Evolutionary conservation across 2,329 filamentous ascomycete genomes (phyloP).

Genomic region (Diaporthe humulicola): DNA sequence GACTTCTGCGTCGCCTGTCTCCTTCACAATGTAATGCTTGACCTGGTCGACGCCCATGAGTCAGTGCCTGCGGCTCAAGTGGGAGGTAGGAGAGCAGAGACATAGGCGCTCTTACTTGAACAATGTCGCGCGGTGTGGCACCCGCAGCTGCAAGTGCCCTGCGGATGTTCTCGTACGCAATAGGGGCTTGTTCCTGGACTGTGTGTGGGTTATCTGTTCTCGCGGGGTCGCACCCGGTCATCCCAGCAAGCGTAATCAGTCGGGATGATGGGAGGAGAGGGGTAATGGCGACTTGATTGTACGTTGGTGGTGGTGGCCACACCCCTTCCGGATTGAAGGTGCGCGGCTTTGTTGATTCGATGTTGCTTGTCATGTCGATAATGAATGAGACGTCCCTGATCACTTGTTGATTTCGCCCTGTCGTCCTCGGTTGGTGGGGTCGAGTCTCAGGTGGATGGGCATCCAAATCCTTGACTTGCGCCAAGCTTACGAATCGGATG

Average conservation of each 20-base stretch:
- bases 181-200: conserved; percentile 24
- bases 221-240: conserved; percentile 36
- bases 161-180: conserved; percentile 34
- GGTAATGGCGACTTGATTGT: conserved; percentile 35
- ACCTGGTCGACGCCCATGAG: conserved; percentile 14
- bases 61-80: background rate
- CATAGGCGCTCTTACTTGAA: conserved; percentile 18
- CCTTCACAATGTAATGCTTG: conserved; percentile 37
- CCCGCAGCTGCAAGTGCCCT: conserved; percentile 33
- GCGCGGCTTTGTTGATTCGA: conserved; percentile 21
- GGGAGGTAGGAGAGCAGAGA: background rate
- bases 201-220: conserved; percentile 33
- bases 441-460: background rate
- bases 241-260: conserved; percentile 34
- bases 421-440: background rate
- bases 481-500: conserved; percentile 1
- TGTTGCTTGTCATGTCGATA: conserved; percentile 6
- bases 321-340: conserved; percentile 34
- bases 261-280: conserved; percentile 33
- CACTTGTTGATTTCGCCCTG: background rate
- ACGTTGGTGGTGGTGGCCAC: conserved; percentile 29
- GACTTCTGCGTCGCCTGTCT: conserved; percentile 29
- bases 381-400: background rate
- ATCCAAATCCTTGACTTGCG: background rate
- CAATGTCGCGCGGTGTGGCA: conserved; percentile 35